Base-by-base conservation (phyloP, 441 rosid species). In the Erodium texanum region DNA sequence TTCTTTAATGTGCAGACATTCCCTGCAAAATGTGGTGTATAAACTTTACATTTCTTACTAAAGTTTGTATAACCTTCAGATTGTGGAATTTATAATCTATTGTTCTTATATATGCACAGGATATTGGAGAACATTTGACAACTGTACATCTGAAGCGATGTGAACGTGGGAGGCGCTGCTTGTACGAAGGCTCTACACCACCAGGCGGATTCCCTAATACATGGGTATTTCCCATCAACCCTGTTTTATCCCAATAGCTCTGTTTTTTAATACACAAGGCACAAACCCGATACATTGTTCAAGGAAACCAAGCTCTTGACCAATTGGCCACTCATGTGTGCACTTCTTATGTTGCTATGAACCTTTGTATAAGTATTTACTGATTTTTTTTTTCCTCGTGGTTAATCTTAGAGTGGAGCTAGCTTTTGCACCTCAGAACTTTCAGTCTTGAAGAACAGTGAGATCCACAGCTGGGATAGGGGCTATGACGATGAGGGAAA, bases 201-300 rank as follows among this genome's bases (percentile, higher is more conserved):
- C 89, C 93, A 0, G 89, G 77, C 20, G 97, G 93, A 70, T 91
- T 83, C 77, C 97, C 97, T 50, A 91, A 91, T 78, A 82, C 99
- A 71, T 91, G 95, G 97, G 99, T 90, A 80, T 71, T 45, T 64
- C 68, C 72, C 65, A 41, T 52, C 63, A 23, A 23, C 24, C 59
- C 54, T 32, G 14, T 9, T 41, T 41, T 41, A 41, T 41, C 11
- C 14, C 15, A 2, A 0, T 34, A 34, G 38, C 3, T 34, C 38
- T 34, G 38, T 34, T 34, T 34, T 34, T 34, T 34, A 2, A n/a
- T 34, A 5, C 38, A 34, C 3, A 34, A 34, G 38, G 38, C 38
- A 5, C 3, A 12, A 41, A 41, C 9, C 9, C 48, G 2, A 41
- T 2, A 41, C 14, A 41, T 5, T 41, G 48, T 41, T 41, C 9